Base-by-base conservation (phyloP, 225 moss, liverwort and hornwort species). In the Marchantia paleacea region DNA sequence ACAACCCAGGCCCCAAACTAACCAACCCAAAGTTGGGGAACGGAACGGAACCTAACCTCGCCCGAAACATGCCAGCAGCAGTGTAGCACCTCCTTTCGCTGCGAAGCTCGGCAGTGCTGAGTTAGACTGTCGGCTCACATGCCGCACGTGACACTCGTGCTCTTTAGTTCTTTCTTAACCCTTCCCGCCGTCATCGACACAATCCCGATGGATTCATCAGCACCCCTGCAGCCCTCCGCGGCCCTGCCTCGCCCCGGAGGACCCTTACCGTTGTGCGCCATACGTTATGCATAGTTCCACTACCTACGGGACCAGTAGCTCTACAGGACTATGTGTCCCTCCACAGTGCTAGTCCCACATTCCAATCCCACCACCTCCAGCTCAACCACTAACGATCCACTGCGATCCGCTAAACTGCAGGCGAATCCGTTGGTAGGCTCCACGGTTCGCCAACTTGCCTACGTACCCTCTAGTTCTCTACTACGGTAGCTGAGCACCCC, bases 91-190 rank as follows among this genome's bases (percentile, higher is more conserved):
- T 39, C 39, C 39, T 39, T 5, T 39, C 39, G 39, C 39, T 57
- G 1, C 14, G 4, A 5, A 57, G 57, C 4, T 57, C 57, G 57
- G 4, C 68, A 30, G 66, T 28, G 29, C 4, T 57, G 28, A 67
- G 26, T 31, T 50, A 52, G 15, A 5, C 72, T 72, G 72, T 51
- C 47, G 72, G 50, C 12, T 69, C 31, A 31, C 69, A 31, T 69
- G 72, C 50, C 10, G 20, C 72, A 72, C 72, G 72, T 72, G 72
- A 72, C 18, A 22, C 50, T 29, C 72, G 72, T 72, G 72, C 72
- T 7, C 7, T 22, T 50, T 24, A 30, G 12, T 49, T 14, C 60
- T 60, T 28, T 12, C 65, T 28, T 11, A 10, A 10, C 30, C 72
- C 50, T 52, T 19, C 22, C 50, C 72, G 72, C 72, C 72, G 72